Percentiles rank a stretch among this genome's conserved stretches.
phyloP scores from a whole-genome alignment of 1,284 basidiomycete species.

The Trametes hirsuta region DNA sequence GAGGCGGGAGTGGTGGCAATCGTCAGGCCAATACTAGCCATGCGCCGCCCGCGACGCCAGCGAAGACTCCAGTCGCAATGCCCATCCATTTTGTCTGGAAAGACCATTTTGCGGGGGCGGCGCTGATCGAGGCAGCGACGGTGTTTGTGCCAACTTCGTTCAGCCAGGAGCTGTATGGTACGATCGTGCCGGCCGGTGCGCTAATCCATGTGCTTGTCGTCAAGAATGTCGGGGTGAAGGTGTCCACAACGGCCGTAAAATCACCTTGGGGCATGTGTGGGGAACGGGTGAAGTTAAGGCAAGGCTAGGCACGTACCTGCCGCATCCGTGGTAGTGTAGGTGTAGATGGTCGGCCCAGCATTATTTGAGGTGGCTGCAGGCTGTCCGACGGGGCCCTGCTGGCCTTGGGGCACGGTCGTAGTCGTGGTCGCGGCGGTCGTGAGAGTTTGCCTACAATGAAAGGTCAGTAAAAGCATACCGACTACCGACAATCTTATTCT shows the following conservation, averaged over 20 bases:
- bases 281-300: background rate
- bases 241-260: conserved; percentile 46
- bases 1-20: background rate
- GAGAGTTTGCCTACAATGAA: conserved; percentile 21
- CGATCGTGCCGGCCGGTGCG: conserved; percentile 48
- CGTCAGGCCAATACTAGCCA: conserved; percentile 23
- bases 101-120: conserved; percentile 9
- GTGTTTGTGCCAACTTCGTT: conserved; percentile 47
- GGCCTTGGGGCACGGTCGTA: conserved; percentile 27
- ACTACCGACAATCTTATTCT: background rate
- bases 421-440: conserved; percentile 30
- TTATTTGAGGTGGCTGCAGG: conserved; percentile 45
- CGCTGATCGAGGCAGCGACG: conserved; percentile 21
- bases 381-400: conserved; percentile 62
- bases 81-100: conserved; percentile 17
- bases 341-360: conserved; percentile 51
- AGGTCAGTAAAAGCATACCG: background rate
- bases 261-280: conserved; percentile 26
- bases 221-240: conserved; percentile 50
- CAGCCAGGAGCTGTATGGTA: conserved; percentile 58
- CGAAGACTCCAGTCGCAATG: conserved; percentile 10
- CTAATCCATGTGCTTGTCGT: conserved; percentile 42
- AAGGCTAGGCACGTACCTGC: conserved; percentile 39
- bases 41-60: conserved; percentile 15
- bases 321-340: conserved; percentile 64